Conservation (phyloP, 129 eudicot genomes). For the Saussurea involucrata region DNA sequence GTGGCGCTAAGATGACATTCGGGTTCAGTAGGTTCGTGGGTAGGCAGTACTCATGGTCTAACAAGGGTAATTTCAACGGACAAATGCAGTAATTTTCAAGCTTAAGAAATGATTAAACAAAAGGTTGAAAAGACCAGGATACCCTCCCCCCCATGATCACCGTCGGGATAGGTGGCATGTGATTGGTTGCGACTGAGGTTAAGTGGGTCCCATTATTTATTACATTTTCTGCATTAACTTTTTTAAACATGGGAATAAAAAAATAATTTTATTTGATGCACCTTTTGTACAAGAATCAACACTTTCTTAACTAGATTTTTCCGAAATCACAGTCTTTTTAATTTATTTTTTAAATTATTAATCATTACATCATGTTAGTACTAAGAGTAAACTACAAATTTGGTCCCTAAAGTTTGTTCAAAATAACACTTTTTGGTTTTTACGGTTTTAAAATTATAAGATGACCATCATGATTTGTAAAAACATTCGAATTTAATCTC, state of each 20-base stretch:
- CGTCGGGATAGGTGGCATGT: slow-evolving; percentile 29
- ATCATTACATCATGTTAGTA: too few relatives aligned
- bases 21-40: too few relatives aligned
- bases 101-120: not conserved
- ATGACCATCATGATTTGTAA: too few relatives aligned
- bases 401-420: too few relatives aligned
- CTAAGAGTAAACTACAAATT: too few relatives aligned
- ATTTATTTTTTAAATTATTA: too few relatives aligned
- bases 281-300: not conserved
- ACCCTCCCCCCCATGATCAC: slow-evolving; percentile 13
- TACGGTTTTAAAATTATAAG: too few relatives aligned
- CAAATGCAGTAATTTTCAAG: not conserved
- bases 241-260: slow-evolving; percentile 9
- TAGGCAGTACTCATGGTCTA: too few relatives aligned
- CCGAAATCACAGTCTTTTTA: not conserved
- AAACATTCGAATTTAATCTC: too few relatives aligned
- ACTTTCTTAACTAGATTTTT: not conserved
- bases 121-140: not conserved
- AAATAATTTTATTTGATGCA: not conserved
- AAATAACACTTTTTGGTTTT: too few relatives aligned
- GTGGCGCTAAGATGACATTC: too few relatives aligned
- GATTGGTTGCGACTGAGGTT: slow-evolving; percentile 17
- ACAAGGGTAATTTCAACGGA: not conserved
- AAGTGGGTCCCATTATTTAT: slow-evolving; percentile 8
- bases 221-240: not conserved